phyloP scores from a whole-genome alignment of 2,329 filamentous ascomycete species.

The Aspergillus cejpii region DNA sequence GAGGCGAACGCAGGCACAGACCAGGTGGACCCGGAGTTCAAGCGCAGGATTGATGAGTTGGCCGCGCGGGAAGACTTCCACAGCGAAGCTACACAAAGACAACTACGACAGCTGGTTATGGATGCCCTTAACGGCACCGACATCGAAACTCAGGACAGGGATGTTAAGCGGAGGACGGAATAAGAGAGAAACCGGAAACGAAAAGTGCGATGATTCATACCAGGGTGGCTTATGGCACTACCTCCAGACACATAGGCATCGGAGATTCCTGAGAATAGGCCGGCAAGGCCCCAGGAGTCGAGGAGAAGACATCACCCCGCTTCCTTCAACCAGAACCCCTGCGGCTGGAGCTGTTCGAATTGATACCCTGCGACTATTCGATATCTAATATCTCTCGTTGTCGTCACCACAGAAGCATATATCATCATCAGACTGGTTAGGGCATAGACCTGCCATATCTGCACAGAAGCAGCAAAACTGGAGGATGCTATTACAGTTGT shows the following conservation, averaged over 20 bases:
- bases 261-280: neutral
- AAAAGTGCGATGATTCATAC: too few relatives aligned
- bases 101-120: conserved; percentile 69
- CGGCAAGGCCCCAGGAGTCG: neutral
- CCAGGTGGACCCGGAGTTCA: conserved; percentile 73
- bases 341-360: neutral
- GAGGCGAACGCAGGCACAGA: conserved; percentile 51
- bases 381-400: too few relatives aligned
- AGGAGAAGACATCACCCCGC: neutral
- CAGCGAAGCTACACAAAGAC: conserved; percentile 68
- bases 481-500: neutral
- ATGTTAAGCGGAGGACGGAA: conserved; percentile 56
- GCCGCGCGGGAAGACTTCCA: conserved; percentile 78
- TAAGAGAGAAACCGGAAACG: too few relatives aligned
- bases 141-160: conserved; percentile 54
- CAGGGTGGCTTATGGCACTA: neutral
- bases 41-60: conserved; percentile 79
- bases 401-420: neutral
- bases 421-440: too few relatives aligned
- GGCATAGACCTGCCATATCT: too few relatives aligned
- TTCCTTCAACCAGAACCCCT: neutral
- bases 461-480: neutral
- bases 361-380: too few relatives aligned
- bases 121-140: conserved; percentile 68
- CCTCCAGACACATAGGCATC: neutral